These are phyloP conservation scores for Cadophora gregata DNA, from an alignment of 2,329 filamentous ascomycete species.

Conservation along the genomic window DNA sequence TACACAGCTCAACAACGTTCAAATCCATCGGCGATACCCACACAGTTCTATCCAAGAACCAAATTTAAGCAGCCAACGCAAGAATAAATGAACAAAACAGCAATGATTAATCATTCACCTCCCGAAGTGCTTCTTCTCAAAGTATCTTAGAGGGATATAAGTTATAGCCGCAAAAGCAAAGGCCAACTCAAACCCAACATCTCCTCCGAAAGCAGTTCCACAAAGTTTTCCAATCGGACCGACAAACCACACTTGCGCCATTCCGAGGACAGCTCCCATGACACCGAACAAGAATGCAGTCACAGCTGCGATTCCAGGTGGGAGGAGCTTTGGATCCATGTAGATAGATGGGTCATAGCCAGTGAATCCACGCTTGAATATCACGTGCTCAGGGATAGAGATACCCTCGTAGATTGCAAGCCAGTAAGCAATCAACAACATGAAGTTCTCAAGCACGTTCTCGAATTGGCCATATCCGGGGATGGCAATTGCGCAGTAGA, in stretches of 20 bases:
- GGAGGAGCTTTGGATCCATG: slow-evolving; percentile 61
- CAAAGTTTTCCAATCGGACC: slow-evolving; percentile 65
- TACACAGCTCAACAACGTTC: background rate
- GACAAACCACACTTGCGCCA: slow-evolving; percentile 72
- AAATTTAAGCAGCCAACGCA: background rate
- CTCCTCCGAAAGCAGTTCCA: slow-evolving; percentile 51
- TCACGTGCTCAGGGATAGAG: slow-evolving; percentile 68
- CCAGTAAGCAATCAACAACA: slow-evolving; percentile 75
- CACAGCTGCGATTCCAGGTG: slow-evolving; percentile 67
- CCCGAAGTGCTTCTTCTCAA: slow-evolving; percentile 50
- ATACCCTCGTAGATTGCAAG: slow-evolving; percentile 75
- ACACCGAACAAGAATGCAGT: slow-evolving; percentile 68
- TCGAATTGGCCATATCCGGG: slow-evolving; percentile 72
- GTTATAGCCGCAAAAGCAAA: slow-evolving; percentile 63
- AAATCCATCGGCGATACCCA: background rate
- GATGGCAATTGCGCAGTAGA: slow-evolving; percentile 73
- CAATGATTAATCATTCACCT: slow-evolving; percentile 40
- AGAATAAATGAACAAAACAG: background rate
- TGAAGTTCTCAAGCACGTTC: slow-evolving; percentile 70
- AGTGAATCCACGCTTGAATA: slow-evolving; percentile 66
- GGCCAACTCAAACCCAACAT: slow-evolving; percentile 69
- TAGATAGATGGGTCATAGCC: slow-evolving; percentile 67
- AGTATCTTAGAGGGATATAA: slow-evolving; percentile 54
- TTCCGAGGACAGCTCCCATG: slow-evolving; percentile 70
- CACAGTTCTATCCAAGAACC: background rate